Percentiles rank a stretch among this genome's conserved stretches.
Evolutionary conservation across 805 yeast species (phyloP).

Genomic region (Kazachstania psychrophila): DNA sequence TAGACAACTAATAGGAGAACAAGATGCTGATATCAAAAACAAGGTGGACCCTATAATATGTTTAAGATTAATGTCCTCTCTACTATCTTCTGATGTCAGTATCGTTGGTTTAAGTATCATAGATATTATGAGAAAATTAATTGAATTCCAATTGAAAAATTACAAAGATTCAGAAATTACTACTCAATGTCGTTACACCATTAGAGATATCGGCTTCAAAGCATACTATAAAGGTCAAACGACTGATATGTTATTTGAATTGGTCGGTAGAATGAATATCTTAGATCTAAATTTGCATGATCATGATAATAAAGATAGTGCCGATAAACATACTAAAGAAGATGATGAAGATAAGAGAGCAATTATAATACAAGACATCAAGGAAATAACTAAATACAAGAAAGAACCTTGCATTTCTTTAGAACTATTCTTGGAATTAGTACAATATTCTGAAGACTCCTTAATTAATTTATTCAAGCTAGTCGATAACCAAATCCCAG

Average conservation of each 20-base stretch:
- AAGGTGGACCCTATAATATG: conserved; percentile 21
- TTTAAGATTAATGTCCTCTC: conserved; percentile 42
- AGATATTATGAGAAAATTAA: conserved; percentile 58
- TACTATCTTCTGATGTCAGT: conserved; percentile 69
- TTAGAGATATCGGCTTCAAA: conserved; percentile 66
- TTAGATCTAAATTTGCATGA: neutral
- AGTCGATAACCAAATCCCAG: conserved; percentile 17
- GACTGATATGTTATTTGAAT: conserved; percentile 67
- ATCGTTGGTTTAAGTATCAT: conserved; percentile 81
- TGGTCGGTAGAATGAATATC: conserved; percentile 37
- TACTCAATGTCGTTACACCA: conserved; percentile 43
- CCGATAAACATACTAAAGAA: neutral
- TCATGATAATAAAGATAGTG: neutral
- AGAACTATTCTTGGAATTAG: conserved; percentile 22
- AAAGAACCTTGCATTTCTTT: conserved; percentile 18
- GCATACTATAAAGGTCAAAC: conserved; percentile 81
- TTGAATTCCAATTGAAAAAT: conserved; percentile 38
- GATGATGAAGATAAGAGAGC: conserved; percentile 19
- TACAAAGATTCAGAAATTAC: conserved; percentile 26
- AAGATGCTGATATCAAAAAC: conserved; percentile 3
- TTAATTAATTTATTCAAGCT: conserved; percentile 13
- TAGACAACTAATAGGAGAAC: conserved; percentile 22
- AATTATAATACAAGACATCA: conserved; percentile 16
- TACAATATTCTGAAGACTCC: conserved; percentile 11
- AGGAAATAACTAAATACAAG: conserved; percentile 15